Base-by-base conservation (phyloP, 495 filamentous ascomycete genomes). In the Lichenothelia convexa region DNA sequence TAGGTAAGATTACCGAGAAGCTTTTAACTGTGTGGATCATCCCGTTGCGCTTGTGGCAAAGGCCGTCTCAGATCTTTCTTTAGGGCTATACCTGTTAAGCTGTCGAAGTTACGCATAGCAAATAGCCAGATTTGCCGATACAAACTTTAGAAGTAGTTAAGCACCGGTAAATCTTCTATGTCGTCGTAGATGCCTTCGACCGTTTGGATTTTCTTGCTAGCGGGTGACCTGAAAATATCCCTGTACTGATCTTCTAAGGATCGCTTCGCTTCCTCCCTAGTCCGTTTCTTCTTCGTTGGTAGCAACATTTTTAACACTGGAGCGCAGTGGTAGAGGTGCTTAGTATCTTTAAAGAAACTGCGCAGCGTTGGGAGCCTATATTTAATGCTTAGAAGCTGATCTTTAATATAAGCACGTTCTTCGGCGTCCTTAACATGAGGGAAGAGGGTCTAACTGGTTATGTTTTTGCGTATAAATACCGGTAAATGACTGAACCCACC, bases 311-410 rank as follows among this genome's bases (percentile, higher is more conserved):
- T 54, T 21, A 57, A 16, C 24, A 55, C 44, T 26, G 43, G 43
- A 17, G 35, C 41, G 26, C 40, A 41, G 18, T 45, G 46, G 30
- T 53, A 45, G 5, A 57, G 39, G 35, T 53, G 51, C 40, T 57
- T 57, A 9, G 39, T 45, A 32, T 57, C 41, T 44, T 54, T 42
- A 15, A 54, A 42, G 35, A 55, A 57, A 3, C 35, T 49, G 20
- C 42, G 32, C 18, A 57, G 35, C 9, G 47, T 50, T 20, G 40
- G 45, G 18, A 57, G 53, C 11, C 54, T 35, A 30, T 41, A 21
- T 11, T 38, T 21, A 23, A 47, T 45, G 4, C 8, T 9, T 21
- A 27, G 17, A 6, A 38, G 8, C 12, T 30, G 23, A 16, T 39
- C 12, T 19, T 37, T 21, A 8, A 42, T 5, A 17, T 6, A 30